Evolutionary conservation across 495 filamentous ascomycete species (phyloP).

Genomic region (Clohesyomyces aquaticus): DNA sequence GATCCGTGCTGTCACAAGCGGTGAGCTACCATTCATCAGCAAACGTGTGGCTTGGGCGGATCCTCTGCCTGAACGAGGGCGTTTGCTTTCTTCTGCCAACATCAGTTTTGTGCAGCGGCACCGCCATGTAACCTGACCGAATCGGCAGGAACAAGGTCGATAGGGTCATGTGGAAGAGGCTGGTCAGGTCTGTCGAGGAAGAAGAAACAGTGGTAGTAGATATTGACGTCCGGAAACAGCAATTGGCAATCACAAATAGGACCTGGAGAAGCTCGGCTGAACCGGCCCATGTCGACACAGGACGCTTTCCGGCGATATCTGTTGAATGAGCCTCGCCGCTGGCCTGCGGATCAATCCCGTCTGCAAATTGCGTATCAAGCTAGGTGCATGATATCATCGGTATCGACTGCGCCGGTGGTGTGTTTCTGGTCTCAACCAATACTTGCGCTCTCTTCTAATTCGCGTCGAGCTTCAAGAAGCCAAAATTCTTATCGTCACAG

Average conservation of each 20-base stretch:
- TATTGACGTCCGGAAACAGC: not conserved
- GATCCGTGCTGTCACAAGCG: conserved; percentile 7
- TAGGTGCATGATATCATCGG: not conserved
- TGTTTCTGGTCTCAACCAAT: conserved; percentile 13
- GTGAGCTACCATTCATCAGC: conserved; percentile 9
- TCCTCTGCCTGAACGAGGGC: conserved; percentile 11
- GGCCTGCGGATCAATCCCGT: no score
- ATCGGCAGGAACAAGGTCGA: conserved; percentile 9
- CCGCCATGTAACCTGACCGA: conserved; percentile 16
- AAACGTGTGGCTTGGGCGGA: conserved; percentile 19
- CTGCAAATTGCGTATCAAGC: not conserved
- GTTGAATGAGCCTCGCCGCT: no score
- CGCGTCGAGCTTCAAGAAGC: not conserved
- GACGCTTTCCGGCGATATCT: not conserved
- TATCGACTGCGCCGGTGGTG: not conserved
- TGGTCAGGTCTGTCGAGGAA: not conserved
- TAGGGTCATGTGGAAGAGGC: conserved; percentile 9
- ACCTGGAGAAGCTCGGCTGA: conserved; percentile 34
- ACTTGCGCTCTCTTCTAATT: not conserved
- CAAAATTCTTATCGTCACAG: conserved; percentile 5
- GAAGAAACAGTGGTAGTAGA: conserved; percentile 1
- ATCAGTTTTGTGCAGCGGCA: conserved; percentile 3
- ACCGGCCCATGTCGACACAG: not conserved
- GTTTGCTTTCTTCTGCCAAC: conserved; percentile 22
- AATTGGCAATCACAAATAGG: no score